These are phyloP conservation scores for Candida railenensis DNA, from an alignment of 805 yeast species.

Conservation along the genomic window DNA sequence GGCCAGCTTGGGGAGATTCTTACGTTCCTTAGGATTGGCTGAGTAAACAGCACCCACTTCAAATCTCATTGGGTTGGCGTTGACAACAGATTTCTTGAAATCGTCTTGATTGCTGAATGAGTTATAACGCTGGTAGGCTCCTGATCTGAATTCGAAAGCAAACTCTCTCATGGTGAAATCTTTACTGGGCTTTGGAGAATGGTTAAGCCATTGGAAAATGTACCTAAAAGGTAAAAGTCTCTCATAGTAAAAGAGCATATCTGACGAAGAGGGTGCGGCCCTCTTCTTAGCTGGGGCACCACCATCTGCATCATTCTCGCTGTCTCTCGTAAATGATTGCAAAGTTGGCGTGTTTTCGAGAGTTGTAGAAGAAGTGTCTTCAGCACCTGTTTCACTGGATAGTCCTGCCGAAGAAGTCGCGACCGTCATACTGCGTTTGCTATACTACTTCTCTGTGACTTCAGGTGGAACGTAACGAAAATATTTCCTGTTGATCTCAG, in stretches of 20 bases:
- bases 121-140: conserved; percentile 87
- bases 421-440: not conserved
- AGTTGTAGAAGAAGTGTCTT: not conserved
- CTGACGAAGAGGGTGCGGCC: conserved; percentile 46
- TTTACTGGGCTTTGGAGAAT: conserved; percentile 68
- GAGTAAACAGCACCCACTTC: conserved; percentile 93
- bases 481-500: not conserved
- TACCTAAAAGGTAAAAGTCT: conserved; percentile 72
- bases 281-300: not conserved
- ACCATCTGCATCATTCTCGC: not conserved
- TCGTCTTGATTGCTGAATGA: conserved; percentile 68
- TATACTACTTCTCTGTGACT: too few species aligned
- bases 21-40: conserved; percentile 83
- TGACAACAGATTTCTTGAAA: conserved; percentile 73
- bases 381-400: not conserved
- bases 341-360: not conserved
- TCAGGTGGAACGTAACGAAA: too few species aligned
- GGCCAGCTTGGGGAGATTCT: conserved; percentile 68
- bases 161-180: conserved; percentile 90
- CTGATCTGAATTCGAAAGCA: conserved; percentile 85
- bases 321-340: conserved; percentile 3
- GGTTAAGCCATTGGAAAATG: conserved; percentile 87
- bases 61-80: conserved; percentile 81
- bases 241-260: conserved; percentile 71
- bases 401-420: not conserved